Percentiles rank a stretch among this genome's conserved stretches.
phyloP scores from a whole-genome alignment of 495 filamentous ascomycete genomes.

The Neurospora discreta region DNA sequence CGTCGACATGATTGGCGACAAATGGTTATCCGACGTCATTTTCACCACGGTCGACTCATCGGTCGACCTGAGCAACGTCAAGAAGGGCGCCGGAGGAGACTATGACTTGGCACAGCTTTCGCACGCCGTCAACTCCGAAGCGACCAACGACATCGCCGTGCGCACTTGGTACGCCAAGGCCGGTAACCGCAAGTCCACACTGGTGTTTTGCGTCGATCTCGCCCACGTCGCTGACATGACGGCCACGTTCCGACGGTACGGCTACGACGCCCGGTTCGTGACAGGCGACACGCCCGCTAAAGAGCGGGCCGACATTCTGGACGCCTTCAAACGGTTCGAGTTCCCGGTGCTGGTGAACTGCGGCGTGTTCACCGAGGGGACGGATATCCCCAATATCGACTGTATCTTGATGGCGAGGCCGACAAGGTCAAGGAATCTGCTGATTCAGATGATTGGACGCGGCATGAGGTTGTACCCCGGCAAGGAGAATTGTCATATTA shows the following conservation, averaged over 20 bases:
- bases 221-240: constrained; percentile 67
- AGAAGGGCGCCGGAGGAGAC: constrained; percentile 52
- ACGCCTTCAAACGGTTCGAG: constrained; percentile 61
- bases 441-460: constrained; percentile 96
- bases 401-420: constrained; percentile 83
- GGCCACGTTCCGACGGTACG: constrained; percentile 58
- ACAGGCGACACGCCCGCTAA: constrained; percentile 62
- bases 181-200: constrained; percentile 59
- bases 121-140: constrained; percentile 63
- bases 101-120: constrained; percentile 67
- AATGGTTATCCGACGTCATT: constrained; percentile 70
- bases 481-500: constrained; percentile 86
- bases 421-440: constrained; percentile 77
- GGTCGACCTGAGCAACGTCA: constrained; percentile 61
- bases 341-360: constrained; percentile 91
- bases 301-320: constrained; percentile 54
- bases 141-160: constrained; percentile 71
- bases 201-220: constrained; percentile 89
- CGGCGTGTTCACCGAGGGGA: constrained; percentile 91
- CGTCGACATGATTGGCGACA: constrained; percentile 88
- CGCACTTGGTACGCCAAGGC: constrained; percentile 76
- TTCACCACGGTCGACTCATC: constrained; percentile 87
- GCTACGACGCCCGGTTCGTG: constrained; percentile 74
- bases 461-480: constrained; percentile 72
- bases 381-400: constrained; percentile 95